A percentile compares a stretch with the other conserved stretches of the same genome.
Evolutionary conservation across 148 eudicot genomes (phyloP).

Genomic region (Persicaria maculosa): DNA sequence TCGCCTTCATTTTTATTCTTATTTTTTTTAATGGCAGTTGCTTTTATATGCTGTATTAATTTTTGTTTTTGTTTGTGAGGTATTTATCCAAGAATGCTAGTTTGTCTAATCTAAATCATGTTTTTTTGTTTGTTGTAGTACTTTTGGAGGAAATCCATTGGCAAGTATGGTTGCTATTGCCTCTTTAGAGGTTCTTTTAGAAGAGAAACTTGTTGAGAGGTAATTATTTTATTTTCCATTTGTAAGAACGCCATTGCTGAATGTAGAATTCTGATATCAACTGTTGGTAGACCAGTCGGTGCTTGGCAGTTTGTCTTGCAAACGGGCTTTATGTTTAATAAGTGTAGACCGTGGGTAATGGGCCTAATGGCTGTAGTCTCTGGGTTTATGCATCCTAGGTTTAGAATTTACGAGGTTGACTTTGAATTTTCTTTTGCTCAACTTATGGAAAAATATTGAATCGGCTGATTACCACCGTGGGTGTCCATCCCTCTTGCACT

Average conservation of each 20-base stretch:
- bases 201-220: conserved; percentile 88
- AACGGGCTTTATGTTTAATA: no score
- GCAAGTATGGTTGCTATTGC: conserved; percentile 94
- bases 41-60: neutral
- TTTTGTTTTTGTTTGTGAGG: neutral
- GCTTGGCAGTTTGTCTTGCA: no score
- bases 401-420: neutral
- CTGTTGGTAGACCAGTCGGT: neutral
- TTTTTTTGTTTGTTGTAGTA: conserved; percentile 40
- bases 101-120: conserved; percentile 8
- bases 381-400: no score
- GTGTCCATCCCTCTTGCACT: no score
- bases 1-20: neutral
- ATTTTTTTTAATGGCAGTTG: neutral
- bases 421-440: neutral
- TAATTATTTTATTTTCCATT: conserved; percentile 20
- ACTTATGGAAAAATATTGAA: neutral
- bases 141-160: conserved; percentile 98
- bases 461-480: neutral
- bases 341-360: no score
- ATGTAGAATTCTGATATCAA: neutral
- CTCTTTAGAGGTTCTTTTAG: conserved; percentile 73
- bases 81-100: neutral
- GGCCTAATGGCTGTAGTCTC: no score
- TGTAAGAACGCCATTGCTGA: no score